Evolutionary conservation across 169 alveolate species (phyloP).

Genomic region (Eimeria maxima): DNA sequence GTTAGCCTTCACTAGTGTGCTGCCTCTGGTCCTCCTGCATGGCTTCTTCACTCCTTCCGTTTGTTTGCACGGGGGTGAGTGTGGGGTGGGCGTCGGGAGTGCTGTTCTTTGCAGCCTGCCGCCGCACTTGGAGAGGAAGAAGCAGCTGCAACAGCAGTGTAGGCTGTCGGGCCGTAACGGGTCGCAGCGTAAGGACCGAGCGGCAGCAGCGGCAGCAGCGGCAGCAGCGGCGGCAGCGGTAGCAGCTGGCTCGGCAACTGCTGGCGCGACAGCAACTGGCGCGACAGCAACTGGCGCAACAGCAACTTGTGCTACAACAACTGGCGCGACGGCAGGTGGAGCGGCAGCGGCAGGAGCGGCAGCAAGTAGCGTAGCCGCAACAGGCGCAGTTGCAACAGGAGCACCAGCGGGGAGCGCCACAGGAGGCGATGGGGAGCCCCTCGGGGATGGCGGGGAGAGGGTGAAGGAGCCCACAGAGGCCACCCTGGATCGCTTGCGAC

Average conservation of each 20-base stretch:
- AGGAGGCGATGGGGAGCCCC: constrained; percentile 1
- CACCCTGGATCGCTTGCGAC: constrained; percentile 34
- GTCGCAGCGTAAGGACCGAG: constrained; percentile 41
- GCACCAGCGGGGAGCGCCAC: background rate
- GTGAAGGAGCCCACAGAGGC: background rate
- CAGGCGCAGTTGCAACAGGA: background rate
- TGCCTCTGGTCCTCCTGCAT: too few species aligned
- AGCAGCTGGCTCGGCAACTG: too few species aligned
- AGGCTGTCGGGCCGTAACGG: constrained; percentile 11
- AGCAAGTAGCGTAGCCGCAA: background rate
- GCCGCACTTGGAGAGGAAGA: constrained; percentile 79
- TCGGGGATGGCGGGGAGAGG: background rate
- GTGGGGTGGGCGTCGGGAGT: background rate
- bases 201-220: constrained; percentile 7
- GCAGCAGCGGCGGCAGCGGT: background rate
- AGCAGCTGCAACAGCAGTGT: constrained; percentile 51
- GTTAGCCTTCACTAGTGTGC: too few species aligned
- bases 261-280: too few species aligned
- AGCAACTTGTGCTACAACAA: too few species aligned
- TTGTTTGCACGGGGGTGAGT: background rate
- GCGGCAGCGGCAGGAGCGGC: background rate
- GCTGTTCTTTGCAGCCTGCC: constrained; percentile 74
- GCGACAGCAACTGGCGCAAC: too few species aligned
- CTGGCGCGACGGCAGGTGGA: too few species aligned
- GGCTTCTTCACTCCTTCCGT: background rate